A percentile compares a stretch with the other conserved stretches of the same genome.
These are phyloP conservation scores for Aspergillus ustus DNA, from an alignment of 2,329 filamentous ascomycete genomes.

Conservation along the genomic window DNA sequence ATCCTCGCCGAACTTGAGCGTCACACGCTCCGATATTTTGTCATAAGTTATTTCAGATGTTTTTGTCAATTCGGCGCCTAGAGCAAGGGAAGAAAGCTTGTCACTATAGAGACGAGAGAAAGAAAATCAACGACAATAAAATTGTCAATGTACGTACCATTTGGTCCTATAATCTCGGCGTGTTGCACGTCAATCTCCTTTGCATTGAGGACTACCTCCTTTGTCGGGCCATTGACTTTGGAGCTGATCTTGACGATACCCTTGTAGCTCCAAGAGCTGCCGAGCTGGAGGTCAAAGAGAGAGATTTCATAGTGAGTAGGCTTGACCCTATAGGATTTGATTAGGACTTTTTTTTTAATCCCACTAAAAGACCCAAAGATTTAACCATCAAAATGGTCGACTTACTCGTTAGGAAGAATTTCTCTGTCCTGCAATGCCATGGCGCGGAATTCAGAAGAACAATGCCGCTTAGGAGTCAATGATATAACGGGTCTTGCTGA, in stretches of 20 bases:
- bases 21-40: constrained; percentile 80
- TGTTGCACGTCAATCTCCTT: constrained; percentile 78
- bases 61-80: constrained; percentile 43
- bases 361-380: constrained; percentile 12
- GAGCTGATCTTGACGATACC: constrained; percentile 82
- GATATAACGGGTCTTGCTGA: constrained; percentile 23
- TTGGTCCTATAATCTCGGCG: constrained; percentile 48
- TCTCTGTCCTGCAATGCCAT: constrained; percentile 52
- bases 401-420: constrained; percentile 51
- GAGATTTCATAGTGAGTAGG: constrained; percentile 85
- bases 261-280: constrained; percentile 77
- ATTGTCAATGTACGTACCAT: constrained; percentile 34
- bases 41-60: constrained; percentile 77
- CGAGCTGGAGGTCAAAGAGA: constrained; percentile 75
- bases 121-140: not conserved
- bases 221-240: constrained; percentile 72
- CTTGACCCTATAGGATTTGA: constrained; percentile 63
- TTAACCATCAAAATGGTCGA: constrained; percentile 14
- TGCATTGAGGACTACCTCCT: constrained; percentile 80
- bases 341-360: not conserved
- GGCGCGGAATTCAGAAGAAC: constrained; percentile 47
- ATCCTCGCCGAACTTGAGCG: constrained; percentile 74
- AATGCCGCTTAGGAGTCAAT: constrained; percentile 36
- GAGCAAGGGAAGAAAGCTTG: not conserved
- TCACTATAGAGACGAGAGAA: not conserved